Base-by-base conservation (phyloP, 2,329 filamentous ascomycete genomes). In the Penicillium sp. region DNA sequence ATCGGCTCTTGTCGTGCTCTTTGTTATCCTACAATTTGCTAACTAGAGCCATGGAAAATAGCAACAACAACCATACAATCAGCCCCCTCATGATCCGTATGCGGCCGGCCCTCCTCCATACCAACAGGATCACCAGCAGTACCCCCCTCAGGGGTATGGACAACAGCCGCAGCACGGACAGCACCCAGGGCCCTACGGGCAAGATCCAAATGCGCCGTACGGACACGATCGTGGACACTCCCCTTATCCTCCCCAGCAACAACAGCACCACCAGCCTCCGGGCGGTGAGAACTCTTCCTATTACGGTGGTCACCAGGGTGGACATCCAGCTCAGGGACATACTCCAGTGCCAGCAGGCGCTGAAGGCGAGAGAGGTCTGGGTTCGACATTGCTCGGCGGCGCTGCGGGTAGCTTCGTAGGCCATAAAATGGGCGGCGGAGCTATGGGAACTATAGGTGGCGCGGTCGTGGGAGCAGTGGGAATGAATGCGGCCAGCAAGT, bases 391-490 rank as follows among this genome's bases (percentile, higher is more conserved):
- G 9, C 53, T 78, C 31, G 78, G 78, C 26, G 76, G 71, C 44
- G 75, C 75, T 0, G 75, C 73, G 4, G 78, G 78, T 52, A 76
- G 74, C 1, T 70, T 75, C 52, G 48, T 74, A 2, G 75, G 74
- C 7, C 71, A 76, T 49, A 75, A 77, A 51, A 51, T 77, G n/a
- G 75, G 74, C 4, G 73, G 72, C 15, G 75, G 74, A 7, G 46
- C 69, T 7, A 49, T 79, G 38, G 73, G 72, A 2, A 74, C 72
- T 1, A 64, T 73, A 1, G 76, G 73, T 7, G 76, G 76, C 46
- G 70, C 71, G 21, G 62, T 77, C 41, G 64, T 71, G 29, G 76
- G 76, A 41, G 74, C 73, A 15, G 67, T 71, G 11, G 74, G 75
- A 49, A 69, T 73, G 61, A 73, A 73, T 49, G 63, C 69, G 48